Percentiles rank a stretch among this genome's conserved stretches.
Conservation (phyloP, 2,329 filamentous ascomycete species). For the Alternaria solani region DNA sequence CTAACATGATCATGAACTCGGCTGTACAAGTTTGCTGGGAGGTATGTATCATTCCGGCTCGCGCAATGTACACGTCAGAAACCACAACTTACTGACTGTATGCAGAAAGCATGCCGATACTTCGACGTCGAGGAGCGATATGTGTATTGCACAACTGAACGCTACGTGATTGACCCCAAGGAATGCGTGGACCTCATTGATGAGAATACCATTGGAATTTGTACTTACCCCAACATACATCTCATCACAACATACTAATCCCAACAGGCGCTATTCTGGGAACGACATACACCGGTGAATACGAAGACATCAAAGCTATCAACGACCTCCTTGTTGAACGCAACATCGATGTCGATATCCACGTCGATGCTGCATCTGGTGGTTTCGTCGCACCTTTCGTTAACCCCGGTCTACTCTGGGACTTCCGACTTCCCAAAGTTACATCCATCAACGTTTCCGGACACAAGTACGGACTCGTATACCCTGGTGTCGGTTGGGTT, state of each 20-base stretch:
- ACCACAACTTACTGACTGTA: not conserved
- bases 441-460: conserved; percentile 94
- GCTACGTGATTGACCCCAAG: conserved; percentile 70
- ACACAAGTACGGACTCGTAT: conserved; percentile 81
- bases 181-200: conserved; percentile 68
- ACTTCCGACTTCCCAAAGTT: conserved; percentile 88
- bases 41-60: conserved; percentile 8
- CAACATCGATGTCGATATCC: conserved; percentile 82
- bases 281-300: conserved; percentile 91
- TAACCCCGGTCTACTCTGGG: conserved; percentile 83
- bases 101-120: conserved; percentile 73
- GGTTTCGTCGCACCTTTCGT: conserved; percentile 95
- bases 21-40: conserved; percentile 98
- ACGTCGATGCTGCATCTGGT: conserved; percentile 91
- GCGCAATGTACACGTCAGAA: too few relatives aligned
- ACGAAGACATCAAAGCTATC: conserved; percentile 91
- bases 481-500: conserved; percentile 94
- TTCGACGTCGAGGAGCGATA: conserved; percentile 94
- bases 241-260: not conserved
- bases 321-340: conserved; percentile 84
- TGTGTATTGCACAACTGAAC: conserved; percentile 67
- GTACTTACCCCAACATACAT: conserved; percentile 43
- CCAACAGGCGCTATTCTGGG: conserved; percentile 73
- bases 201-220: conserved; percentile 87
- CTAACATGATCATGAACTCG: conserved; percentile 95